Evolutionary conservation across 2,329 filamentous ascomycete species (phyloP).

Genomic region (Herpotrichia juniperi): DNA sequence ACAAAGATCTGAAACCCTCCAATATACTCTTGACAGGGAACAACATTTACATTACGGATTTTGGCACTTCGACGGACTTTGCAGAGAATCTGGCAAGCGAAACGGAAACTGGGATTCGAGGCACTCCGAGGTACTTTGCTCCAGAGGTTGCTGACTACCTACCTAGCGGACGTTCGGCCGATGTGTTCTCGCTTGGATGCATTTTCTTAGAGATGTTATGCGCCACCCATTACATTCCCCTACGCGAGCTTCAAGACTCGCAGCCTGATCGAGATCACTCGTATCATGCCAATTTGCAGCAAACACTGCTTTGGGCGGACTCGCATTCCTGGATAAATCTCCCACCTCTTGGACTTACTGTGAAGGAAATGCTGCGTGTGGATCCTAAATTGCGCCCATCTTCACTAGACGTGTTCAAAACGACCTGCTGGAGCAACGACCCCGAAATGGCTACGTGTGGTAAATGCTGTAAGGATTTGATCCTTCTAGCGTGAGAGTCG

Average conservation of each 20-base stretch:
- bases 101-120: neutral
- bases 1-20: neutral
- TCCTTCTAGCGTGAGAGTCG: no score
- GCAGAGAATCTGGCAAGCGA: neutral
- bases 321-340: no score
- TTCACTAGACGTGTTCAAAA: no score
- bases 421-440: no score
- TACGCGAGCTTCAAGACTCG: neutral
- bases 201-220: neutral
- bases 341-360: no score
- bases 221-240: neutral
- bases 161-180: neutral
- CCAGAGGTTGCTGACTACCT: neutral
- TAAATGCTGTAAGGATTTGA: no score
- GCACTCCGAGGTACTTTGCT: neutral
- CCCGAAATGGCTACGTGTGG: no score
- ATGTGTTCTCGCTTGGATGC: slow-evolving; percentile 4
- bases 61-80: neutral
- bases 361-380: no score
- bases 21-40: neutral
- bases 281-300: slow-evolving; percentile 2
- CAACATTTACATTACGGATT: neutral
- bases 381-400: no score
- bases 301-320: no score
- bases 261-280: neutral